A percentile compares a stretch with the other conserved stretches of the same genome.
These are phyloP conservation scores for Prunus yedoensis DNA, from an alignment of 331 rosid species.

Conservation along the genomic window DNA sequence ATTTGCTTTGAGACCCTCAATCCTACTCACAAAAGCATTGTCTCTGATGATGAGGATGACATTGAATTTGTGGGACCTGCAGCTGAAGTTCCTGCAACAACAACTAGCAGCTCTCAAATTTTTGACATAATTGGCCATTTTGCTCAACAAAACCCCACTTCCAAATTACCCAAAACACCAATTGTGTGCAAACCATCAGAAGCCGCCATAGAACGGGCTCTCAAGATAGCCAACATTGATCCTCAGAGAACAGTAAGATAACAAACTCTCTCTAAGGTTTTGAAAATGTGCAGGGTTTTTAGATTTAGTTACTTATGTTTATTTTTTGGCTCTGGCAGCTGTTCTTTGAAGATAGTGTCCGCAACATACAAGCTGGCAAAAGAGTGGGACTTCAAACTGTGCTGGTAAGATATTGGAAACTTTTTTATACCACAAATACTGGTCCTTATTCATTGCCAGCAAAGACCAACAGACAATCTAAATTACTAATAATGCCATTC, in stretches of 20 bases:
- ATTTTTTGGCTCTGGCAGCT: constrained; percentile 43
- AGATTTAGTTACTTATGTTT: not conserved
- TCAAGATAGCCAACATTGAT: constrained; percentile 57
- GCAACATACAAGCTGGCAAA: constrained; percentile 79
- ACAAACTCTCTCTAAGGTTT: not conserved
- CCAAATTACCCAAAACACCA: constrained; percentile 66
- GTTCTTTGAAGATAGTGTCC: constrained; percentile 85
- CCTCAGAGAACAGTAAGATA: constrained; percentile 82
- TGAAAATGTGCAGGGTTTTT: not conserved
- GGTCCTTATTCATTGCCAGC: too few relatives aligned
- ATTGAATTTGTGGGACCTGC: constrained; percentile 56
- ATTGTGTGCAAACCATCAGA: constrained; percentile 78
- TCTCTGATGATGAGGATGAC: constrained; percentile 62
- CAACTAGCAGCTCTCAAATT: constrained; percentile 33
- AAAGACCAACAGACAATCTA: not conserved
- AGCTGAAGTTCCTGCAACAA: not conserved
- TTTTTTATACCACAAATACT: not conserved
- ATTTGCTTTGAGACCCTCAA: constrained; percentile 87
- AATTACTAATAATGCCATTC: not conserved
- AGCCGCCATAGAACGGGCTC: constrained; percentile 60
- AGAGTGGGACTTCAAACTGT: constrained; percentile 76
- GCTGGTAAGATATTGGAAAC: constrained; percentile 48
- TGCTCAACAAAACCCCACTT: constrained; percentile 46
- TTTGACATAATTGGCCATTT: constrained; percentile 77
- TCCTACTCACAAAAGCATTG: constrained; percentile 46